phyloP scores from a whole-genome alignment of 1,284 basidiomycete genomes.

The Baeospora myosura region DNA sequence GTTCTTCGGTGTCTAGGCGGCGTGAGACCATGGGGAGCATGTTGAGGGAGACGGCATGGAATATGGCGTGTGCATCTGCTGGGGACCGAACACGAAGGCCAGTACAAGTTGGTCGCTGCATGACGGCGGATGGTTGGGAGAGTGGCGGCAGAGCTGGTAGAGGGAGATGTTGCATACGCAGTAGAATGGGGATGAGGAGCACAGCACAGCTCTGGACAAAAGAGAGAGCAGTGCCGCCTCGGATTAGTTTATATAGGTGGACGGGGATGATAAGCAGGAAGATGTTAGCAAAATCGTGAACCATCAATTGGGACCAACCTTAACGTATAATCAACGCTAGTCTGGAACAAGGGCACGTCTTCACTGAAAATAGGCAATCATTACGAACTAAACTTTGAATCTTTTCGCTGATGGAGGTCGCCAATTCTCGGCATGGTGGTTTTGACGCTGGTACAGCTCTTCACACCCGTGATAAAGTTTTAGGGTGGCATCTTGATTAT shows the following conservation, averaged over 20 bases:
- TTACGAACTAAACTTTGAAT: slow-evolving; percentile 1
- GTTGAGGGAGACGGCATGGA: slow-evolving; percentile 60
- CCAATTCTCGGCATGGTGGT: too few relatives aligned
- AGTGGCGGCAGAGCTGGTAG: slow-evolving; percentile 2
- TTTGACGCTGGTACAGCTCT: too few relatives aligned
- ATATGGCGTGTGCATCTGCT: slow-evolving; percentile 66
- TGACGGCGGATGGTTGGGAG: slow-evolving; percentile 16
- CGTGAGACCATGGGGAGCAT: slow-evolving; percentile 64
- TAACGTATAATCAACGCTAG: slow-evolving; percentile 12
- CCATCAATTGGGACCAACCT: slow-evolving; percentile 14
- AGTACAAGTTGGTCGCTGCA: slow-evolving; percentile 38
- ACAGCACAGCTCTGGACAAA: background rate
- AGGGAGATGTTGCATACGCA: too few relatives aligned
- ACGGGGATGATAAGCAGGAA: slow-evolving; percentile 1
- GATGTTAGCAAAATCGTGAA: too few relatives aligned
- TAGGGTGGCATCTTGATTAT: slow-evolving; percentile 6
- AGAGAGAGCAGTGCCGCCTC: background rate
- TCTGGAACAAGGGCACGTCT: background rate
- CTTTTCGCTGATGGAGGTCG: too few relatives aligned
- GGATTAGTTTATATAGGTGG: slow-evolving; percentile 7
- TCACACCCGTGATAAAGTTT: too few relatives aligned
- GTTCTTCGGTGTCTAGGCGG: slow-evolving; percentile 67
- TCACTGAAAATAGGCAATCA: background rate
- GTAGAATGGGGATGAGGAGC: background rate
- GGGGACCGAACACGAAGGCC: slow-evolving; percentile 40